Conservation (phyloP, 176 grass and related monocot genomes). For the Alopecurus myosuroides region DNA sequence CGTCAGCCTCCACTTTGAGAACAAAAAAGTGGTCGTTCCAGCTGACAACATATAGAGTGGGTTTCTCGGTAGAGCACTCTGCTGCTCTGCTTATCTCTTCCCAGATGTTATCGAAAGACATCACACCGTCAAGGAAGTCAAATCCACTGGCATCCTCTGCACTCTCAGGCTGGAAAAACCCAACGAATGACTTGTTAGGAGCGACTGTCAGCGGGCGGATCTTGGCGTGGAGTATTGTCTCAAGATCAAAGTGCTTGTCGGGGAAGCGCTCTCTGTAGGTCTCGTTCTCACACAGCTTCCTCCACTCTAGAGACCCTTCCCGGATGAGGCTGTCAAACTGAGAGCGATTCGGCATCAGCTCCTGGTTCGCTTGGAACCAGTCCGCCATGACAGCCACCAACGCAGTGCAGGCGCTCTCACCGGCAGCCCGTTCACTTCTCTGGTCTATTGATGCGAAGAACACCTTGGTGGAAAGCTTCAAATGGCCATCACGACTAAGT, state of each 20-base stretch:
- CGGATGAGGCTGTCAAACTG: conserved; percentile 89
- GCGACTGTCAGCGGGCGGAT: conserved; percentile 65
- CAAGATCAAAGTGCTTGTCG: conserved; percentile 97
- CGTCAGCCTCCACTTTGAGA: conserved; percentile 64
- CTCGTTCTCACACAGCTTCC: conserved; percentile 81
- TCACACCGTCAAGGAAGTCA: conserved; percentile 75
- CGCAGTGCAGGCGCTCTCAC: conserved; percentile 90
- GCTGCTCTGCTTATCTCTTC: conserved; percentile 75
- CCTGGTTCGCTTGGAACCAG: conserved; percentile 77
- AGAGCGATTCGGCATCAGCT: conserved; percentile 79
- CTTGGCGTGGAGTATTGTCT: conserved; percentile 80
- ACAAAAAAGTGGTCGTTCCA: conserved; percentile 98
- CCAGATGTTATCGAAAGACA: conserved; percentile 97
- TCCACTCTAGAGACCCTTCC: conserved; percentile 91
- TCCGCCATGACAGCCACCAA: conserved; percentile 87
- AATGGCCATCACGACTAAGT: conserved; percentile 74
- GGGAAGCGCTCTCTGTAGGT: conserved; percentile 65
- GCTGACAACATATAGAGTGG: conserved; percentile 80
- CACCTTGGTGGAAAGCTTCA: conserved; percentile 66
- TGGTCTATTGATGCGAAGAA: conserved; percentile 99
- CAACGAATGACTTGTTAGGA: conserved; percentile 71
- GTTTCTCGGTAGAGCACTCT: conserved; percentile 25
- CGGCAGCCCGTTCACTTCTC: conserved; percentile 78
- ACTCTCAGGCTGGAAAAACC: conserved; percentile 89
- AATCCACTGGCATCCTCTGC: conserved; percentile 50